A percentile compares a stretch with the other conserved stretches of the same genome.
Evolutionary conservation across 805 yeast species (phyloP).

Genomic region (Wickerhamomyces bovis): DNA sequence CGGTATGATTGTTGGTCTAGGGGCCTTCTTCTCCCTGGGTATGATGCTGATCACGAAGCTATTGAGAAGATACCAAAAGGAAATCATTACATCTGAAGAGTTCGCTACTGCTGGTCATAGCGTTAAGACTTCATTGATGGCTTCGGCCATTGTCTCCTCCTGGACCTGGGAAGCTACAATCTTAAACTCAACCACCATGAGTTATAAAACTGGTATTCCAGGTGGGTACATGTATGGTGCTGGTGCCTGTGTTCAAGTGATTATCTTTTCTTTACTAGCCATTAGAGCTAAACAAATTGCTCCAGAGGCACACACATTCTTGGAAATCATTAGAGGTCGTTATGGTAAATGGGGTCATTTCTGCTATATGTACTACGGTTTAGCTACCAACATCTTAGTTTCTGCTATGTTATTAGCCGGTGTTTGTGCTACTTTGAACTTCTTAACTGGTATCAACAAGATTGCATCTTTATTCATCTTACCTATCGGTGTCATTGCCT

Average conservation of each 20-base stretch:
- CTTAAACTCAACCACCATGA: constrained; percentile 70
- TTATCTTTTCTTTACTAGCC: constrained; percentile 79
- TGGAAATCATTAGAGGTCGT: constrained; percentile 76
- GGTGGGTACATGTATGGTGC: constrained; percentile 76
- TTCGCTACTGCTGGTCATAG: constrained; percentile 90
- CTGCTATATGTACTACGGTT: constrained; percentile 69
- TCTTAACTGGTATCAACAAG: constrained; percentile 77
- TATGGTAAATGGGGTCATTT: constrained; percentile 74
- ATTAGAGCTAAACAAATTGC: constrained; percentile 86
- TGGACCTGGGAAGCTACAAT: constrained; percentile 95
- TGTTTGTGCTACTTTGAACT: constrained; percentile 77
- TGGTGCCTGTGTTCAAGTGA: constrained; percentile 88
- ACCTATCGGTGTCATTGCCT: constrained; percentile 73
- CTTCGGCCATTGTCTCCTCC: constrained; percentile 86
- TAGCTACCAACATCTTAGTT: constrained; percentile 83
- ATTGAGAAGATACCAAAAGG: constrained; percentile 73
- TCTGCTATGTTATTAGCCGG: constrained; percentile 91
- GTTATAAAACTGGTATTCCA: constrained; percentile 65
- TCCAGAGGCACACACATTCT: constrained; percentile 86
- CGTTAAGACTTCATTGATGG: constrained; percentile 77
- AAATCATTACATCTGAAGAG: constrained; percentile 87
- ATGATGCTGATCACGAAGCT: constrained; percentile 74
- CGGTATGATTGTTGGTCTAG: constrained; percentile 85
- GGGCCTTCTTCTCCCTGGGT: constrained; percentile 67
- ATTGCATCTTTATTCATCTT: constrained; percentile 78